These are phyloP conservation scores for Goffeauzyma gilvescens DNA, from an alignment of 768 basidiomycete genomes.

Conservation along the genomic window DNA sequence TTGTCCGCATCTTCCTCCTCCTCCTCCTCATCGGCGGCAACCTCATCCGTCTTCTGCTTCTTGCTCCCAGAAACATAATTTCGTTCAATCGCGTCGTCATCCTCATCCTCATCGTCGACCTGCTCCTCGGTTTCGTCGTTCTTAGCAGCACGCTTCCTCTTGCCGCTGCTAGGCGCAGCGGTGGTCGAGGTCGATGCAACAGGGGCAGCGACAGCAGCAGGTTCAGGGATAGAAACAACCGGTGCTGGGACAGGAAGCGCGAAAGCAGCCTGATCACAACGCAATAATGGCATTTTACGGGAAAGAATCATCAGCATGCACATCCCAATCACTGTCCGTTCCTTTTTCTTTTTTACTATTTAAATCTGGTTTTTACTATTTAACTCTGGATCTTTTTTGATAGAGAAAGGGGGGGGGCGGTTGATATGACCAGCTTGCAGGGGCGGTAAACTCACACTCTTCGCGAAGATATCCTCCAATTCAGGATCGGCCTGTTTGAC, in stretches of 20 bases:
- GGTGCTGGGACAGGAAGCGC: slow-evolving; percentile 7
- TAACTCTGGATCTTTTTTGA: neutral
- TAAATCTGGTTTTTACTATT: slow-evolving; percentile 1
- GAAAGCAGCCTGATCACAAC: slow-evolving; percentile 9
- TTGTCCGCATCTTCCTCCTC: slow-evolving; percentile 12
- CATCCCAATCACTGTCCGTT: neutral
- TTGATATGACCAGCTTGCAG: neutral
- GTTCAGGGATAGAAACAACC: neutral
- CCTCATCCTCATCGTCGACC: slow-evolving; percentile 14
- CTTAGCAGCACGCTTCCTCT: slow-evolving; percentile 4
- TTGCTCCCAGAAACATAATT: neutral
- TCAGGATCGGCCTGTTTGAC: slow-evolving; percentile 38
- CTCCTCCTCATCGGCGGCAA: slow-evolving; percentile 9
- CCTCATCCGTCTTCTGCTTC: slow-evolving; percentile 9
- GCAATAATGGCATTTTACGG: no score
- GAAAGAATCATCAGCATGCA: no score
- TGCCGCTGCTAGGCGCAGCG: slow-evolving; percentile 6
- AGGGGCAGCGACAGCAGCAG: slow-evolving; percentile 5
- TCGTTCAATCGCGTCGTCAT: slow-evolving; percentile 8
- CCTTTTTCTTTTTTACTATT: slow-evolving; percentile 8
- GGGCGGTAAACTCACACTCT: slow-evolving; percentile 35
- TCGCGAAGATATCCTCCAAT: slow-evolving; percentile 46
- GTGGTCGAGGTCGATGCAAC: no score
- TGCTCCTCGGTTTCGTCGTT: slow-evolving; percentile 20
- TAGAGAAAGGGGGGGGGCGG: neutral